A percentile compares a stretch with the other conserved stretches of the same genome.
Conservation (phyloP, 345 rosid species). For the Populus pruinosa region DNA sequence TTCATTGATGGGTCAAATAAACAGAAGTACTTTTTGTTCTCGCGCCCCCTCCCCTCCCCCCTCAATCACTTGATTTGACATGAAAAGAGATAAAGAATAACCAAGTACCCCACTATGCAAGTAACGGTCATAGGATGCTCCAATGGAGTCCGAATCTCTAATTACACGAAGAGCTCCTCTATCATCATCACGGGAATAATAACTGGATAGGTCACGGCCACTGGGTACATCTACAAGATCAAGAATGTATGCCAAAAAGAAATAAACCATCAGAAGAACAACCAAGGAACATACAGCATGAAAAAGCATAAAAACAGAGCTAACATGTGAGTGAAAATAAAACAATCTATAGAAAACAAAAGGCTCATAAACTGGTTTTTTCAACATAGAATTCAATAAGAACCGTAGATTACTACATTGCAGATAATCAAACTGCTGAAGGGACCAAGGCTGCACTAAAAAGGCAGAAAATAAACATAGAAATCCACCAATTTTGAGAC, state of each 20-base stretch:
- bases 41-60: no score
- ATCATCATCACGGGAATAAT: slow-evolving; percentile 48
- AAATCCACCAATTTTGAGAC: neutral
- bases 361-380: no score
- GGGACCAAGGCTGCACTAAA: neutral
- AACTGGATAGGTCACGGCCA: slow-evolving; percentile 41
- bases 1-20: neutral
- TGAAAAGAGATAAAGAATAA: neutral
- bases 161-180: slow-evolving; percentile 41
- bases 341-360: no score
- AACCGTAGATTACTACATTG: neutral
- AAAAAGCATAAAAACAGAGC: neutral
- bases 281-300: neutral
- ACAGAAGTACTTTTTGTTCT: no score
- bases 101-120: slow-evolving; percentile 43
- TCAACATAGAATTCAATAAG: neutral
- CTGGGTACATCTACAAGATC: slow-evolving; percentile 37
- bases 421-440: neutral
- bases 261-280: neutral
- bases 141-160: slow-evolving; percentile 53
- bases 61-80: no score
- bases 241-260: slow-evolving; percentile 14
- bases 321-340: neutral
- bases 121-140: slow-evolving; percentile 62
- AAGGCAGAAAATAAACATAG: neutral